Evolutionary conservation across 257 asterid species (phyloP), one percentile per base, ranked within the genome.

Genomic region (Plantago major): DNA sequence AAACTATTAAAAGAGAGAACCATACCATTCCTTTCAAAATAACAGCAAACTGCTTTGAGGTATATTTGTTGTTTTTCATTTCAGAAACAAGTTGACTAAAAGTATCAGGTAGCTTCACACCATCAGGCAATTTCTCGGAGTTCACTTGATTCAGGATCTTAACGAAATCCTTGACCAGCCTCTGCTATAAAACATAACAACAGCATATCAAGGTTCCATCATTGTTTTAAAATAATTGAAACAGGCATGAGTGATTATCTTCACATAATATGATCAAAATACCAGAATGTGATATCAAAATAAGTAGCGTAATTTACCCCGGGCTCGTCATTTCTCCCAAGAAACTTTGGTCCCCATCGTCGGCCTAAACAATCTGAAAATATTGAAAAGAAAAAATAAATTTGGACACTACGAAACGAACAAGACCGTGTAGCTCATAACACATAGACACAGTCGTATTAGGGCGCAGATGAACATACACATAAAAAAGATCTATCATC

Each of bases 11-110:
- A 52, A 66, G 58, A 67, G 65, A 48, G 60, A 69, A 47, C 16
- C 84, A 51, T 79, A 92, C 98, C 98, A 92, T 92, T 77, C 95
- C 97, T 74, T 92, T 92, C 67, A 92, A 75, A 74, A 89, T 70
- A 65, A 84, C 69, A 54, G 86, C 95, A 72, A 92, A 89, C 69
- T 89, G 95, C 82, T 86, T 86, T 42, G 93, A 62, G 38, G 69
- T 82, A 63, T 77, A 76, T 67, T 80, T 89, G 75, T 81, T 89
- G 72, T 60, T 84, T 83, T 84, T 92, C 82, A 82, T 83, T 73
- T 92, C 98, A 72, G 95, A 76, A 67, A 88, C 88, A 78, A 92
- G 88, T 65, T 86, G 95, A 73, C 69, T 81, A 78, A 78, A 89
- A 65, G 95, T 71, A 47, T 83, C 95, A 12, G 98, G 98, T 59